Conservation (phyloP, 1,284 basidiomycete species). For the Cutaneotrichosporon cavernicola region DNA sequence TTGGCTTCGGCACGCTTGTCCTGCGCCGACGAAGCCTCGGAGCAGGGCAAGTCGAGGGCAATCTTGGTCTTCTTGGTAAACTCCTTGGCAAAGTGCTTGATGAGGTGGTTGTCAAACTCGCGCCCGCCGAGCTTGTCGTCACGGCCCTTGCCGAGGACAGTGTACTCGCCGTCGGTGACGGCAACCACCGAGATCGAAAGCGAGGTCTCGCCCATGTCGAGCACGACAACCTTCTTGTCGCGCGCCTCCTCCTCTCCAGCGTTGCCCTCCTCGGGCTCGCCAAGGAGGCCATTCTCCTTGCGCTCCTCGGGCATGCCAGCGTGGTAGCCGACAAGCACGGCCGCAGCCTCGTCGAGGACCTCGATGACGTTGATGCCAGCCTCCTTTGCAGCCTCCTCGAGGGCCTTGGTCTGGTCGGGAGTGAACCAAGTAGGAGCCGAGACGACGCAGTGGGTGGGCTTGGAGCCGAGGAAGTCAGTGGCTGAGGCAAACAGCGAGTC, state of each 20-base stretch:
- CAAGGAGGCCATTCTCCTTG: constrained; percentile 49
- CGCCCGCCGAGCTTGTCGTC: constrained; percentile 59
- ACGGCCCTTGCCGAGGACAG: constrained; percentile 56
- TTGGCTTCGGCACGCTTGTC: constrained; percentile 91
- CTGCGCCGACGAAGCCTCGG: constrained; percentile 56
- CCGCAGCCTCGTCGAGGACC: constrained; percentile 80
- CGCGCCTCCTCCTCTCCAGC: constrained; percentile 54
- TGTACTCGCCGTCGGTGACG: constrained; percentile 59
- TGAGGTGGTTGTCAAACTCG: constrained; percentile 60
- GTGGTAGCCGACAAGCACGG: constrained; percentile 59
- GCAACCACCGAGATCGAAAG: constrained; percentile 57
- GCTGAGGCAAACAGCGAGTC: constrained; percentile 81
- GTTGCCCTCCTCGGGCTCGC: constrained; percentile 53
- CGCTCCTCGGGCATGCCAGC: constrained; percentile 51
- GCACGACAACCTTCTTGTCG: constrained; percentile 60
- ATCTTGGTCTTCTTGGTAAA: constrained; percentile 96
- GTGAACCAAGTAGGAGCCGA: constrained; percentile 76
- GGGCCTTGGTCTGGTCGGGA: constrained; percentile 66
- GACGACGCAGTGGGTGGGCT: constrained; percentile 78
- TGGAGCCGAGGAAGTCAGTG: constrained; percentile 83
- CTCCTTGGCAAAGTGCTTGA: constrained; percentile 91
- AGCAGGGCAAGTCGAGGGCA: constrained; percentile 64
- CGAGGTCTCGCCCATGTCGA: constrained; percentile 62
- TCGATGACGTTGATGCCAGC: constrained; percentile 81
- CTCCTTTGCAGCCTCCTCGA: constrained; percentile 71